Base-by-base conservation (phyloP, 2,329 filamentous ascomycete species). In the Fusarium transvaalense region DNA sequence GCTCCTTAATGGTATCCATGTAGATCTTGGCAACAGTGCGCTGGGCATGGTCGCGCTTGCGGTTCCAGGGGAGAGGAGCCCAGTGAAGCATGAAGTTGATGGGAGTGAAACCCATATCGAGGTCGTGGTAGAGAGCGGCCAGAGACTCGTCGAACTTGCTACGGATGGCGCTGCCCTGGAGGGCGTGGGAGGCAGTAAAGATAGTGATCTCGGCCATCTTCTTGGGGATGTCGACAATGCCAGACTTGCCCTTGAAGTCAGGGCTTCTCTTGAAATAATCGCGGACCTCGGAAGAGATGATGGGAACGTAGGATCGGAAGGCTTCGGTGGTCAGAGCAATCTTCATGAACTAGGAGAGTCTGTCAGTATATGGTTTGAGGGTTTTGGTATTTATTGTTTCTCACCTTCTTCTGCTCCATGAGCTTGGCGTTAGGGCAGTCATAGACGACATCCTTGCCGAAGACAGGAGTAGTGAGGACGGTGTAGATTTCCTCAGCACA, bases 381-480 rank as follows among this genome's bases (percentile, higher is more conserved):
- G 4, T 19, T 39, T 25, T 25, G 31, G 15, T 7, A 5, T 45
- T 7, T 8, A 2, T 38, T 13, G 39, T 62, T 55, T 61, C 81
- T 66, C 78, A 94, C 92, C 88, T 95, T 96, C 85, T 97, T 97
- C 84, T 97, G 93, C 82, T 97, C 93, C 93, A 97, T 97, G 76
- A 97, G 87, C 82, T 97, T 97, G 61, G 92, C 85, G 78, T 97
- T 97, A 41, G 93, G 92, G 81, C 93, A 96, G 78, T 97, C 93
- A 77, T 97, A 97, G 55, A 97, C 92, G 27, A 97, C 93, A 81
- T 94, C 91, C 74, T 88, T 89, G 71, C 93, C 93, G 77, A 97
- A 97, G 47, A 89, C 88, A 25, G 88, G 88, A 23, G 87, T 89
- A 9, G 87, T 89, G 64, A 97, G 85, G 57, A 92, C 91, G 56